A percentile compares a stretch with the other conserved stretches of the same genome.
Evolutionary conservation across 371 early-diverging fungal species (phyloP).

Genomic region (Amoeboradix gromovi): DNA sequence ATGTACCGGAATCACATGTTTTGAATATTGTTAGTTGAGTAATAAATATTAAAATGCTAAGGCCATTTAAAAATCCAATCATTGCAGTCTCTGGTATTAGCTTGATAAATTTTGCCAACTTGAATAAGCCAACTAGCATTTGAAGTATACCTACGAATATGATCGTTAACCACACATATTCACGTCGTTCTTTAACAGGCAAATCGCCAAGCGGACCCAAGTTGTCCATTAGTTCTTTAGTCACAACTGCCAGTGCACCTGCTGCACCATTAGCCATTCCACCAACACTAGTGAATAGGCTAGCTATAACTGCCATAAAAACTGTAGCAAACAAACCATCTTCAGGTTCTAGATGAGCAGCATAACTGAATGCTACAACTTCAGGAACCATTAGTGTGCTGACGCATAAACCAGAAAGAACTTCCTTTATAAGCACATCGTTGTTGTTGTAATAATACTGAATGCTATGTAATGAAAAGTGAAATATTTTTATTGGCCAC

Average conservation of each 20-base stretch:
- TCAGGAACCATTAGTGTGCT: conserved; percentile 4
- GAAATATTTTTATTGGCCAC: neutral
- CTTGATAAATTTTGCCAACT: neutral
- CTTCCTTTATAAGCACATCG: neutral
- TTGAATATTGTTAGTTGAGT: conserved; percentile 4
- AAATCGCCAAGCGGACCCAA: neutral
- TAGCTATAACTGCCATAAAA: conserved; percentile 4
- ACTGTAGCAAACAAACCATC: conserved; percentile 4
- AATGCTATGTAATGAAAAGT: neutral
- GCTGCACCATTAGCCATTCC: conserved; percentile 3
- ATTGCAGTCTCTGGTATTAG: conserved; percentile 2
- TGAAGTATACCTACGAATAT: conserved; percentile 2
- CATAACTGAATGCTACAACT: conserved; percentile 3
- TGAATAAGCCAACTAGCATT: conserved; percentile 2
- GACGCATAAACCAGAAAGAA: conserved; percentile 2
- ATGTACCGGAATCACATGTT: neutral
- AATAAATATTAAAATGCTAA: conserved; percentile 1
- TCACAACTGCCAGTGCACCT: conserved; percentile 4
- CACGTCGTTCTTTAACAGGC: neutral
- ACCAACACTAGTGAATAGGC: neutral
- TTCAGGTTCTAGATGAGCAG: conserved; percentile 2
- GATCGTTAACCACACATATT: conserved; percentile 2
- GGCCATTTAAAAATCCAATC: conserved; percentile 4
- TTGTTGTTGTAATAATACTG: neutral
- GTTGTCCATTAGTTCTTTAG: neutral